Evolutionary conservation across 495 filamentous ascomycete species (phyloP).

Genomic region (Penicillium canariense): DNA sequence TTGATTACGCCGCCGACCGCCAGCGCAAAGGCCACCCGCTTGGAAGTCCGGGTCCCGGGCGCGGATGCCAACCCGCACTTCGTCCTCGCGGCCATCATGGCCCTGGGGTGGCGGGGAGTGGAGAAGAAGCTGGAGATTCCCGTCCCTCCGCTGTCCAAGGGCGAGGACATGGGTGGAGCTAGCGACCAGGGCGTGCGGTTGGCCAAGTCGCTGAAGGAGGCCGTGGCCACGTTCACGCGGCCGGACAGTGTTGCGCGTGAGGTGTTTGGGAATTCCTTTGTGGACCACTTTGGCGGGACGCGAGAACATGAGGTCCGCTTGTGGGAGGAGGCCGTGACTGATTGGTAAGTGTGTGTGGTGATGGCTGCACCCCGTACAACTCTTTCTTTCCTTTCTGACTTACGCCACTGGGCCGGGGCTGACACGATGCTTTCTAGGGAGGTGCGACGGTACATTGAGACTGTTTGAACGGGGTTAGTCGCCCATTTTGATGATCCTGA

Average conservation of each 20-base stretch:
- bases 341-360: slow-evolving; percentile 63
- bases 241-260: slow-evolving; percentile 81
- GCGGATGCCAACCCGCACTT: slow-evolving; percentile 88
- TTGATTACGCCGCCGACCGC: slow-evolving; percentile 84
- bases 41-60: slow-evolving; percentile 88
- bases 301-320: slow-evolving; percentile 85
- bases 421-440: slow-evolving; percentile 34
- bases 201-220: slow-evolving; percentile 80
- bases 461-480: slow-evolving; percentile 23
- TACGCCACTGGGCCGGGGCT: neutral
- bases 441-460: slow-evolving; percentile 52
- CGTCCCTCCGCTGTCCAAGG: slow-evolving; percentile 76
- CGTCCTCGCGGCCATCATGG: slow-evolving; percentile 83
- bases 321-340: slow-evolving; percentile 94
- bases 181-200: slow-evolving; percentile 61
- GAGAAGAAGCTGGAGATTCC: slow-evolving; percentile 84
- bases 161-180: slow-evolving; percentile 69
- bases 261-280: slow-evolving; percentile 91
- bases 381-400: slow-evolving; percentile 13
- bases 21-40: slow-evolving; percentile 78
- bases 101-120: slow-evolving; percentile 82
- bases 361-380: neutral
- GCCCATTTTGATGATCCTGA: neutral
- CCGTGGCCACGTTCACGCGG: slow-evolving; percentile 68
- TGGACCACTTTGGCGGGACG: slow-evolving; percentile 92